Base-by-base conservation (phyloP, 148 eudicot species). In the Chenopodium suecicum region DNA sequence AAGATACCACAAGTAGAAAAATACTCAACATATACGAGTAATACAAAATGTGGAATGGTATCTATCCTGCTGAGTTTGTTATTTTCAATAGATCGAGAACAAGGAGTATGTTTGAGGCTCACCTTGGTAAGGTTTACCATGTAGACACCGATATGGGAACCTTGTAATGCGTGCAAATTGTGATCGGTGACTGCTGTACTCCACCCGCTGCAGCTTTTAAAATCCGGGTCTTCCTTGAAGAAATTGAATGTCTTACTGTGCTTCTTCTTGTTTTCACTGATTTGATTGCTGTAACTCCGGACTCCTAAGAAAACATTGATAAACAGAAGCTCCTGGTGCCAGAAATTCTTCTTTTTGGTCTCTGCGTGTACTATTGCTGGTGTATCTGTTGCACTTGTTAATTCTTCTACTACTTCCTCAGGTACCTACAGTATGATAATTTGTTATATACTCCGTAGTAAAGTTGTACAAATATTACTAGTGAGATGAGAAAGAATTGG, bases 61-160 rank as follows among this genome's bases (percentile, higher is more conserved):
- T 12, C 22, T 12, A 16, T 54, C 16, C 4, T 2, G 20, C 60
- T 54, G 60, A 11, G 20, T 54, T 16, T 54, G 60, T 54, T 54
- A 20, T 54, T 54, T 16, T 1, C 0, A 20, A 2, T 54, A 54
- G 19, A 3, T 4, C 1, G 16, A 75, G 17, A 56, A 17, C 0
- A 13, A 14, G n/a, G 22, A 62, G 56, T 47, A 48, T 67, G 16
- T 64, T 70, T 31, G 48, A 19, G 41, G 54, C 85, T 83, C 31
- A 94, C 99, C 86, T 60, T 73, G 62, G 87, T 92, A 48, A 95
- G 82, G 82, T 92, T 95, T 58, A 94, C 95, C 94, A 94, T 88
- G 85, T 87, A 89, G 70, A 90, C 70, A 47, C 91, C 91, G 62
- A 91, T 83, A 12, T 88, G 67, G 22, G 94, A 88, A 14, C 88